Evolutionary conservation across 371 early-diverging fungal genomes (phyloP).

Genomic region (Dichotomocladium elegans): DNA sequence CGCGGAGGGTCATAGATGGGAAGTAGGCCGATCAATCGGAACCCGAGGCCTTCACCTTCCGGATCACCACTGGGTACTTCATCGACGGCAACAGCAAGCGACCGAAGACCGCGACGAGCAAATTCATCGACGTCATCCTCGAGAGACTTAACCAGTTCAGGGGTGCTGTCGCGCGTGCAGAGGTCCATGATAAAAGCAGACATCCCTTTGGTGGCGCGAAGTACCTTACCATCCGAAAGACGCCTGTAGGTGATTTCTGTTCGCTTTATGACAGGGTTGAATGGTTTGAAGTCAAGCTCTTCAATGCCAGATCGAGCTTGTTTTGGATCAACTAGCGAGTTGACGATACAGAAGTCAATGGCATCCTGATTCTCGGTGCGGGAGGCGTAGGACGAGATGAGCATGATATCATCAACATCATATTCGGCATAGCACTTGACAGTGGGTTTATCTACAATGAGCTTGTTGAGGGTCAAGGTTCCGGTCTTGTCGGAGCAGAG

Average conservation of each 20-base stretch:
- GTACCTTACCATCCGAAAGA: slow-evolving; percentile 56
- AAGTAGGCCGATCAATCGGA: slow-evolving; percentile 62
- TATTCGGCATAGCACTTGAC: slow-evolving; percentile 59
- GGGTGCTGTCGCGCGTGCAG: slow-evolving; percentile 64
- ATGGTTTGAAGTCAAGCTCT: slow-evolving; percentile 76
- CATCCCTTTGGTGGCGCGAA: slow-evolving; percentile 75
- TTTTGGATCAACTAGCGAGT: slow-evolving; percentile 55
- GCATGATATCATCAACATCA: slow-evolving; percentile 54
- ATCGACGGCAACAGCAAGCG: slow-evolving; percentile 74
- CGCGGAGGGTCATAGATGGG: slow-evolving; percentile 91
- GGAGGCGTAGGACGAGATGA: slow-evolving; percentile 67
- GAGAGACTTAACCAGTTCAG: slow-evolving; percentile 49
- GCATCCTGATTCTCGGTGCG: slow-evolving; percentile 73
- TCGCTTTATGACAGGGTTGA: slow-evolving; percentile 88
- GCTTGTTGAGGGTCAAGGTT: slow-evolving; percentile 92
- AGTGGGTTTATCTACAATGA: slow-evolving; percentile 67
- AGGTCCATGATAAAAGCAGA: slow-evolving; percentile 69
- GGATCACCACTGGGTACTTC: slow-evolving; percentile 48
- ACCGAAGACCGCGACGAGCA: slow-evolving; percentile 82
- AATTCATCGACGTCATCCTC: slow-evolving; percentile 73
- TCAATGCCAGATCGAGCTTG: slow-evolving; percentile 65
- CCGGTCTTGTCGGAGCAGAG: slow-evolving; percentile 98
- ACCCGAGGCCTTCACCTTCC: slow-evolving; percentile 49
- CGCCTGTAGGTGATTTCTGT: slow-evolving; percentile 75
- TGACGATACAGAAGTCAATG: slow-evolving; percentile 73